phyloP scores from a whole-genome alignment of 1,139 yeast genomes.

The Saccharomycopsis hybrid region DNA sequence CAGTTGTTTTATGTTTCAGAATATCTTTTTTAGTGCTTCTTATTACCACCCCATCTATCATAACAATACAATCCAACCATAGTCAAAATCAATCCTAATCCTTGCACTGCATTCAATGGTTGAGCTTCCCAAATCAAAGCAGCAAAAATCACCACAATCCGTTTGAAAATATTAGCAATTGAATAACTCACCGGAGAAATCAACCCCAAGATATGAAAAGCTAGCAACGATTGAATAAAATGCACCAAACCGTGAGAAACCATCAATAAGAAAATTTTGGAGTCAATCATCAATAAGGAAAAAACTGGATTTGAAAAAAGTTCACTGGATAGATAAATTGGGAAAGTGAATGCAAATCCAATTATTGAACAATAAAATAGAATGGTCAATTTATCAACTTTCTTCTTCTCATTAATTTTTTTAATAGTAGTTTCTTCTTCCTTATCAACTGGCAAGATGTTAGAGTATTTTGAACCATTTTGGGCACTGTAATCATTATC shows the following conservation, averaged over 20 bases:
- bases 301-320: conserved; percentile 14
- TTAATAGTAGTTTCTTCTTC: conserved; percentile 13
- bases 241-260: conserved; percentile 65
- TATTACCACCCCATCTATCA: conserved; percentile 59
- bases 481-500: neutral
- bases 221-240: conserved; percentile 79
- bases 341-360: conserved; percentile 75
- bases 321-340: conserved; percentile 72
- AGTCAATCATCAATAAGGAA: conserved; percentile 7
- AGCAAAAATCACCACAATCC: conserved; percentile 79
- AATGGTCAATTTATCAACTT: conserved; percentile 78
- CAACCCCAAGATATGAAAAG: conserved; percentile 83
- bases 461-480: conserved; percentile 4
- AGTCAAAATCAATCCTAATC: conserved; percentile 61
- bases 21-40: conserved; percentile 3
- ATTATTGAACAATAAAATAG: conserved; percentile 76
- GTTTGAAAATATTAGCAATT: conserved; percentile 83
- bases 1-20: too few species aligned
- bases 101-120: conserved; percentile 44
- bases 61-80: conserved; percentile 35
- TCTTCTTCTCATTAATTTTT: conserved; percentile 21
- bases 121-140: conserved; percentile 71
- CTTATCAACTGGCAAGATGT: conserved; percentile 18
- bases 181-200: conserved; percentile 91
- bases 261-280: conserved; percentile 8